These are phyloP conservation scores for Trametes hirsuta DNA, from an alignment of 1,284 basidiomycete species.

Conservation along the genomic window DNA sequence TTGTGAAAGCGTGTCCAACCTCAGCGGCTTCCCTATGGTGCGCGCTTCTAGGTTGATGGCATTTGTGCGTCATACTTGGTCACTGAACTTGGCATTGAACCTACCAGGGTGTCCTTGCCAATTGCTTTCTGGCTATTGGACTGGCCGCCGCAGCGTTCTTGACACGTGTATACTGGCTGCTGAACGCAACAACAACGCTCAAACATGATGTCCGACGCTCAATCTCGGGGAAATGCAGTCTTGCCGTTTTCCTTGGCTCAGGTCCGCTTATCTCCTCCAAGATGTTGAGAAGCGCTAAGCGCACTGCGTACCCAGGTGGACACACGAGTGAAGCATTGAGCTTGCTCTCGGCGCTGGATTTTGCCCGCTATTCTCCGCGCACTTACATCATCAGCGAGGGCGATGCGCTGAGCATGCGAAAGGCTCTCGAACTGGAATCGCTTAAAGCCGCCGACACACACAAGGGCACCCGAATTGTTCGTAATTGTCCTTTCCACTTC, in stretches of 20 bases:
- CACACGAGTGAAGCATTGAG: conserved; percentile 91
- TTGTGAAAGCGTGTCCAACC: background rate
- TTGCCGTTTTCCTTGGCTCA: conserved; percentile 69
- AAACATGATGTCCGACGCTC: conserved; percentile 13
- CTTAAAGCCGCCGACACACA: conserved; percentile 33
- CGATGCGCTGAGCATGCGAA: conserved; percentile 78
- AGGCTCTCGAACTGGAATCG: conserved; percentile 70
- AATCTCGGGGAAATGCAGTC: conserved; percentile 41
- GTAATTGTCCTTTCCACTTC: conserved; percentile 16
- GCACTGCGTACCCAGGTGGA: conserved; percentile 63
- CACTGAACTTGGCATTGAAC: background rate
- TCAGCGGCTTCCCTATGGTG: background rate
- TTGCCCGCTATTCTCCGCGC: conserved; percentile 74
- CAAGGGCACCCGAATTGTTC: conserved; percentile 23
- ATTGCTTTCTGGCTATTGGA: conserved; percentile 10
- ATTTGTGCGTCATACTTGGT: background rate
- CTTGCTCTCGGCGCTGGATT: conserved; percentile 79
- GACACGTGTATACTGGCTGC: conserved; percentile 30
- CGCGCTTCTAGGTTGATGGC: background rate
- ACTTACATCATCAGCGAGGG: conserved; percentile 86
- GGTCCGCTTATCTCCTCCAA: conserved; percentile 40
- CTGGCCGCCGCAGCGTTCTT: conserved; percentile 14
- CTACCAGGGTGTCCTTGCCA: conserved; percentile 7
- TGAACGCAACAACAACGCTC: conserved; percentile 11
- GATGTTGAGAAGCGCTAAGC: conserved; percentile 8